Conservation (phyloP, 208 protist species). For the Wallacemonas sp. region DNA sequence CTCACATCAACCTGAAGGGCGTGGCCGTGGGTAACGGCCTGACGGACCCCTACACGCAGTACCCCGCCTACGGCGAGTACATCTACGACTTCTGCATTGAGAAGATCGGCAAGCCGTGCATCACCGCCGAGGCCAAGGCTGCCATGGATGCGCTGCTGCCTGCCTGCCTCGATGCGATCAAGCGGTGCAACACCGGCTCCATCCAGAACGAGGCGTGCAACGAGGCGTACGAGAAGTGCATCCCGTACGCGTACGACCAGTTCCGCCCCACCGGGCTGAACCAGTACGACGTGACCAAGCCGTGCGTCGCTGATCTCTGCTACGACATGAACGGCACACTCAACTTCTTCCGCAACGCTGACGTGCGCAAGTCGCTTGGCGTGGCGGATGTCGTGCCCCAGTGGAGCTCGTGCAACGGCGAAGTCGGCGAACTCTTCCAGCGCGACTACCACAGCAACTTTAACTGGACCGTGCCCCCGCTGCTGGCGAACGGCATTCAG, state of each 20-base stretch:
- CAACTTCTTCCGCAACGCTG: conserved; percentile 47
- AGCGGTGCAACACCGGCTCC: conserved; percentile 25
- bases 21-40: conserved; percentile 89
- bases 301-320: conserved; percentile 72
- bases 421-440: conserved; percentile 46
- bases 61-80: conserved; percentile 50
- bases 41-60: conserved; percentile 83
- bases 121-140: conserved; percentile 38
- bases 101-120: conserved; percentile 45
- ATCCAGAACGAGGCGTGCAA: conserved; percentile 19
- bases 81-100: conserved; percentile 66
- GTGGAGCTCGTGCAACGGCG: conserved; percentile 68
- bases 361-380: conserved; percentile 58
- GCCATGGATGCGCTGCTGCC: conserved; percentile 50
- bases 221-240: conserved; percentile 56
- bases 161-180: conserved; percentile 41
- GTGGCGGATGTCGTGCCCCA: conserved; percentile 23
- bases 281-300: conserved; percentile 80
- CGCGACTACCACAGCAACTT: conserved; percentile 75
- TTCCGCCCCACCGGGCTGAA: conserved; percentile 60
- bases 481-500: conserved; percentile 63
- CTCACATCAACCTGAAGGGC: conserved; percentile 61
- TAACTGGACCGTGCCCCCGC: conserved; percentile 51
- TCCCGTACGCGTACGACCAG: conserved; percentile 37
- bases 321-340: conserved; percentile 72